Conservation (phyloP, 2,329 filamentous ascomycete species). For the Bipolaris gigantea region DNA sequence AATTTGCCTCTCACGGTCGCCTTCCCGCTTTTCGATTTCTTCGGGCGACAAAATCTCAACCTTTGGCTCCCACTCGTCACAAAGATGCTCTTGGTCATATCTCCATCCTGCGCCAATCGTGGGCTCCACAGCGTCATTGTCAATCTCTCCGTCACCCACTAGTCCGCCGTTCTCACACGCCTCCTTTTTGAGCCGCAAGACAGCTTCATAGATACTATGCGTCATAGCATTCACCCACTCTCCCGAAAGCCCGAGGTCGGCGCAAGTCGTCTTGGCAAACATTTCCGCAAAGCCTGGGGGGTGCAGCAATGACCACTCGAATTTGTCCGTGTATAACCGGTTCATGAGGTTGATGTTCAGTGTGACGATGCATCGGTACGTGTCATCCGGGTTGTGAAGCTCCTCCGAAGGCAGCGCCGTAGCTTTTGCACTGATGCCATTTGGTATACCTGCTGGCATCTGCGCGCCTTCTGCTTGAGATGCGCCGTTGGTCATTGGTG, state of each 20-base stretch:
- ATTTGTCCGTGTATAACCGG: slow-evolving; percentile 92
- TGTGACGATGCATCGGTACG: slow-evolving; percentile 88
- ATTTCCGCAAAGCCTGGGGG: slow-evolving; percentile 88
- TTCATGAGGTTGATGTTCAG: slow-evolving; percentile 91
- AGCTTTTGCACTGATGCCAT: slow-evolving; percentile 70
- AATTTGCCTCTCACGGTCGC: slow-evolving; percentile 89
- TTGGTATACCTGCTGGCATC: slow-evolving; percentile 52
- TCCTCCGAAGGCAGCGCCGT: slow-evolving; percentile 67
- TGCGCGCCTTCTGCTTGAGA: slow-evolving; percentile 47
- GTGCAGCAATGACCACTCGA: slow-evolving; percentile 94
- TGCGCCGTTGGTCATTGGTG: slow-evolving; percentile 56
- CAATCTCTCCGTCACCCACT: slow-evolving; percentile 74
- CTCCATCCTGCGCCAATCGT: slow-evolving; percentile 88
- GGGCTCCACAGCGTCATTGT: slow-evolving; percentile 79
- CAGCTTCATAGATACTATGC: slow-evolving; percentile 95
- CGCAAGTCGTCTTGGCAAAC: slow-evolving; percentile 90
- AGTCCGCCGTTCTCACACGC: slow-evolving; percentile 89
- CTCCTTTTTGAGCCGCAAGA: slow-evolving; percentile 90
- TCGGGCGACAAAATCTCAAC: slow-evolving; percentile 75
- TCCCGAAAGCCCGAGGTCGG: slow-evolving; percentile 82
- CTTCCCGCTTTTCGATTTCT: slow-evolving; percentile 96
- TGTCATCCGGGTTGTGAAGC: slow-evolving; percentile 86
- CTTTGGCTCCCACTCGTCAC: slow-evolving; percentile 56
- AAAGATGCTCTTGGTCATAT: slow-evolving; percentile 89
- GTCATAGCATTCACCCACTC: slow-evolving; percentile 96